Evolutionary conservation across 2,329 filamentous ascomycete genomes (phyloP), one percentile per base, ranked within the genome.

Genomic region (Hypocreales sp.): DNA sequence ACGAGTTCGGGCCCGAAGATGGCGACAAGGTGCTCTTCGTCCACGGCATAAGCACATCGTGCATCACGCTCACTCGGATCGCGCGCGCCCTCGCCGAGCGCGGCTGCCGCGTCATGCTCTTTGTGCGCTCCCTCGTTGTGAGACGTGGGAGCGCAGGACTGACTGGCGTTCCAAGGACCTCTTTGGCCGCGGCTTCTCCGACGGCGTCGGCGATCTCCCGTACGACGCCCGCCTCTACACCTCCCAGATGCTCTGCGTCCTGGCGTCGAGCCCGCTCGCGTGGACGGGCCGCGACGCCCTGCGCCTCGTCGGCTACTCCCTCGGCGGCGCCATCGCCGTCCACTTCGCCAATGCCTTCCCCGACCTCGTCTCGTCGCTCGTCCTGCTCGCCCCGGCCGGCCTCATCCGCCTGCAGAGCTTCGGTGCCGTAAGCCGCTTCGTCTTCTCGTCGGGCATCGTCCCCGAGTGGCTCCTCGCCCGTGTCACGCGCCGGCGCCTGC

Each of bases 21-120:
- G 83, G 83, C 7, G 63, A 67, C 24, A 86, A 79, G 41, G 73
- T 90, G 5, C 51, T 92, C 11, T 61, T 92, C 19, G 61, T 92
- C 7, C 83, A 92, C 46, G 83, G 83, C 24, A 87, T 92, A 45
- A 82, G 75, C 34, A 92, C 81, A 0, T 78, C 82, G 0, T 83
- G 78, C 47, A 67, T 86, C 40, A 74, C 79, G 2, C 59, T 90
- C 11, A 64, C 66, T 15, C 66, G 64, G 24, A 51, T 92, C 19
- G 79, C 81, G 16, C 60, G 73, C 39, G 63, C 61, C 13, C 61
- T 92, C 14, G 80, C 68, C 3, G 59, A 66, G 21, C 65, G 64
- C 27, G 79, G 81, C 18, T 86, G 72, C 45, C 68, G 83, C 22
- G 81, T 92, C 9, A 74, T 92, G 72, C 58, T 90, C 4, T 90